Base-by-base conservation (phyloP, 2,329 filamentous ascomycete species). In the Ascochyta fabae region DNA sequence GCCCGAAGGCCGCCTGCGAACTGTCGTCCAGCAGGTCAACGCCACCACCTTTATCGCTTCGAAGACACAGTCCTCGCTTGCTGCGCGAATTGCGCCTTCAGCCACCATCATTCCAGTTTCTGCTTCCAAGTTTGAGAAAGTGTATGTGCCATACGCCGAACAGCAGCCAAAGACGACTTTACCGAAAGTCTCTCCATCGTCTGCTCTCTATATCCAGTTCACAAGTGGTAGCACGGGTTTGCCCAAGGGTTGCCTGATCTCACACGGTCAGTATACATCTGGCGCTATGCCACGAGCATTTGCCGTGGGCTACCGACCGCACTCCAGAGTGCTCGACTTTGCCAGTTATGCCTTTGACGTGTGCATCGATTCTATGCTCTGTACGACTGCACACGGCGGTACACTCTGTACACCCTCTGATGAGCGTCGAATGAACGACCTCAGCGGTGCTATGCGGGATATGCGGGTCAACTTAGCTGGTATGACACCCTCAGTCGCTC, bases 391-490 rank as follows among this genome's bases (percentile, higher is more conserved):
- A 0, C 60, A 68, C 26, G 74, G 74, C 1, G 73, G 61, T 5
- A 75, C 72, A 7, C 63, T 75, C 0, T 76, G 74, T 52, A 74
- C 71, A 3, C 71, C 70, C 6, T 72, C 77, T 15, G 80, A 83
- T 36, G 75, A 81, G 15, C 77, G 80, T 16, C 76, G 80, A 2
- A 70, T 81, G 56, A 80, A 81, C 50, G 78, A 82, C 56, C 72
- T 82, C 22, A 73, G 77, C 13, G 78, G 77, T 10, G 71, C 68
- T 0, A 74, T 75, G 64, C 68, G 70, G 12, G 69, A 74, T 16
- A 68, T 75, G 65, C 57, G 64, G 6, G 68, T 75, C 36, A 75
- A 64, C 16, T 60, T 73, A 36, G 72, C 71, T 7, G 69, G 72
- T 13, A 70, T 76, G 71, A 76, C 74, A 12, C 73, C 74, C 13